Evolutionary conservation across 352 stramenopile species (phyloP), one percentile per base, ranked within the genome.

Genomic region (Pseudoperonospora humuli): DNA sequence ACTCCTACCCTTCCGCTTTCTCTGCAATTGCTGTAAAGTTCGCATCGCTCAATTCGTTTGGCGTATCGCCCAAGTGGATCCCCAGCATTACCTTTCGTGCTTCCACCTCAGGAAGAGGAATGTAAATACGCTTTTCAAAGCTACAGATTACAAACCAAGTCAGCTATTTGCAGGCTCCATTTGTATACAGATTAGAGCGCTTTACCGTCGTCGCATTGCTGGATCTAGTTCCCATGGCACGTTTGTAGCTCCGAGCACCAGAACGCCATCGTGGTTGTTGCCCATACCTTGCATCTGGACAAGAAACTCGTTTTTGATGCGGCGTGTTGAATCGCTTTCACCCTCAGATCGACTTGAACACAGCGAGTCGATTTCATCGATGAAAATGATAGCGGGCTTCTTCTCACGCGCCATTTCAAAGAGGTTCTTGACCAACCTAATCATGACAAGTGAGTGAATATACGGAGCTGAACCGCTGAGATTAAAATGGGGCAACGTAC

Each of bases 121-220:
- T 98, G 57, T 99, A 98, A 50, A 99, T 96, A 34, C 95, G 87
- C 57, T 99, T 99, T 64, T 98, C 96, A 56, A 99, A 99, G 50
- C 81, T 93, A 45, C 10, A 61, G n/a, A 40, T 25, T 40, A 15
- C 28, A 29, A n/a, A 15, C 17, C 34, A 21, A 14, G 23, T 48
- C 32, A 57, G 33, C 18, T 36, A 50, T 21, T 13, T 26, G 9
- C n/a, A 35, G 14, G 10, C 15, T 0, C n/a, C 25, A n/a, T 8
- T 23, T 25, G 13, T 21, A 47, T 35, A 11, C 19, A 35, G 17
- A 34, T 7, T 20, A 34, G 18, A n/a, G n/a, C 7, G 37, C 28
- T 49, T n/a, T 78, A 97, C 60, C 96, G 91, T 70, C 89, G 80
- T 47, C 96, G 74, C 80, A 98, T 94, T 14, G 96, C 96, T 38